Conservation (phyloP, 2,329 filamentous ascomycete species). For the Hypoxylon sp. region DNA sequence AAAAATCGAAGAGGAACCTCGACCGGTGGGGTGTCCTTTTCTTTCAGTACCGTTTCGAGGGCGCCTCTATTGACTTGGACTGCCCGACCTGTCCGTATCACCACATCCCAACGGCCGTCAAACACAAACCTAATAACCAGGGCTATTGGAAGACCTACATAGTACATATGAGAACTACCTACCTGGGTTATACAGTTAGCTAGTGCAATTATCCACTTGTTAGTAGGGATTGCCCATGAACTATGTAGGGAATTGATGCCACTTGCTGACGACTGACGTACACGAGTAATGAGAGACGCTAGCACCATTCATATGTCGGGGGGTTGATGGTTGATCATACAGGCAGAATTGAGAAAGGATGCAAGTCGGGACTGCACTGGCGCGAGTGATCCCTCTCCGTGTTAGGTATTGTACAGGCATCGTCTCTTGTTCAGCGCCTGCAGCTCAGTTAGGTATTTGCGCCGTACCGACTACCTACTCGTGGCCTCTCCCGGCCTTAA, state of each 20-base stretch:
- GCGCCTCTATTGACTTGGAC: not conserved
- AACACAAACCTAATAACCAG: not conserved
- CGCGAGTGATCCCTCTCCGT: conserved; percentile 8
- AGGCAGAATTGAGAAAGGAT: conserved; percentile 34
- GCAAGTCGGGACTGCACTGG: not conserved
- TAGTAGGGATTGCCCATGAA: conserved; percentile 12
- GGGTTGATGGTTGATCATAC: conserved; percentile 20
- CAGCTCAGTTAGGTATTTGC: conserved; percentile 28
- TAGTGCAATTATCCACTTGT: conserved; percentile 32
- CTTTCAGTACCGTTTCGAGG: not conserved
- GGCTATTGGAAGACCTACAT: not conserved
- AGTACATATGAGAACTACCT: no score
- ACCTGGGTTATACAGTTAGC: conserved; percentile 9
- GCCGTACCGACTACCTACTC: conserved; percentile 28
- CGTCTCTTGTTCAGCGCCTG: conserved; percentile 23
- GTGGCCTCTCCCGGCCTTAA: conserved; percentile 3
- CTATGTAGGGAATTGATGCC: no score
- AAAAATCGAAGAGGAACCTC: conserved; percentile 20
- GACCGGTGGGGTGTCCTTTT: conserved; percentile 28
- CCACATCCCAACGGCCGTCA: conserved; percentile 22
- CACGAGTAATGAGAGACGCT: conserved; percentile 28
- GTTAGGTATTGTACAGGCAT: conserved; percentile 12
- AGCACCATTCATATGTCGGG: conserved; percentile 6
- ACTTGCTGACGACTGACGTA: conserved; percentile 12
- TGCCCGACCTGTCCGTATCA: not conserved